Conservation (phyloP, 2,329 filamentous ascomycete genomes). For the Didymella segeticola region DNA sequence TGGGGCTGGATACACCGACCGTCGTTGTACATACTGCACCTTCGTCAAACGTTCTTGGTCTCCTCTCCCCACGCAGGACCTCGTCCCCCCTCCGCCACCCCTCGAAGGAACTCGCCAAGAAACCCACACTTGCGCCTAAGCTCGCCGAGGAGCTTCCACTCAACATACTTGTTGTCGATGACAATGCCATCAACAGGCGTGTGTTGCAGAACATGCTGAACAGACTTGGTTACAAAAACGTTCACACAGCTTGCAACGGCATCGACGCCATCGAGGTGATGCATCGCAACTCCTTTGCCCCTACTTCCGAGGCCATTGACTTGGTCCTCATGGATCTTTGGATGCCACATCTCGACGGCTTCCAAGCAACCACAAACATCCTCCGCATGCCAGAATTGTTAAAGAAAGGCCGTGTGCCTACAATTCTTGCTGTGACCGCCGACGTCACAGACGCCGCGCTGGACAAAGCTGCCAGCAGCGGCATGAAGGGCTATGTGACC, state of each 20-base stretch:
- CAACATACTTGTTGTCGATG: constrained; percentile 73
- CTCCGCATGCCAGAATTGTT: constrained; percentile 55
- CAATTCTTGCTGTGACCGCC: constrained; percentile 69
- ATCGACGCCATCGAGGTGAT: constrained; percentile 70
- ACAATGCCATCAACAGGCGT: constrained; percentile 75
- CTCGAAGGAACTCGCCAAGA: constrained; percentile 36
- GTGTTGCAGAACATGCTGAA: constrained; percentile 70
- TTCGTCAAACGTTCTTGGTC: constrained; percentile 20
- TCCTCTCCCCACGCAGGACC: constrained; percentile 39
- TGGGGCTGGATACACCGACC: constrained; percentile 13
- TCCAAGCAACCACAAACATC: constrained; percentile 70
- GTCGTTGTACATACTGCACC: constrained; percentile 20
- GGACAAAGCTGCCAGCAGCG: constrained; percentile 64
- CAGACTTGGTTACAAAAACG: constrained; percentile 69
- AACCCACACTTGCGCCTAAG: constrained; percentile 21
- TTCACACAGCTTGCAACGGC: constrained; percentile 72
- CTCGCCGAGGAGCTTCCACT: constrained; percentile 69
- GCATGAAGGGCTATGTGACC: constrained; percentile 73
- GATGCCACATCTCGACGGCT: constrained; percentile 78
- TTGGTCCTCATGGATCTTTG: constrained; percentile 77
- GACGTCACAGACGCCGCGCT: constrained; percentile 71
- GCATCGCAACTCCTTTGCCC: constrained; percentile 46
- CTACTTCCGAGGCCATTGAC: constrained; percentile 57
- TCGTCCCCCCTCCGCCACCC: constrained; percentile 36
- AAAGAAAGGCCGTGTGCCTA: constrained; percentile 45